Evolutionary conservation across 345 rosid species (phyloP).

Genomic region (Hirschfeldia incana): DNA sequence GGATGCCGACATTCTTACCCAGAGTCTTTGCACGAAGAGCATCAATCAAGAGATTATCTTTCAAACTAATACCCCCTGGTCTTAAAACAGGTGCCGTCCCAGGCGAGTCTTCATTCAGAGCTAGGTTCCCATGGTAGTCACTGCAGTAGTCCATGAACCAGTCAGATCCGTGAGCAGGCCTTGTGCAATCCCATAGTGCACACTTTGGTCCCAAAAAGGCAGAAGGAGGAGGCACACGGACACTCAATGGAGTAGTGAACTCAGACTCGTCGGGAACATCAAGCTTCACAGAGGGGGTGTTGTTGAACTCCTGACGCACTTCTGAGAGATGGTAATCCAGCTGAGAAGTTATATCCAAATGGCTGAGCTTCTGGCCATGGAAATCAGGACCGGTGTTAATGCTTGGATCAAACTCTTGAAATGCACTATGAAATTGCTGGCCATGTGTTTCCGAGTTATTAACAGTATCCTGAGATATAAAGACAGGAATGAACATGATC

Average conservation of each 20-base stretch:
- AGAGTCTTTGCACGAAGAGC: conserved; percentile 64
- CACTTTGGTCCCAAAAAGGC: conserved; percentile 88
- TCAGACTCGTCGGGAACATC: conserved; percentile 39
- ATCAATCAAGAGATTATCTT: conserved; percentile 64
- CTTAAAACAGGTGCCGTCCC: conserved; percentile 70
- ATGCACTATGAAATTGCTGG: conserved; percentile 32
- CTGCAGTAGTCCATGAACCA: conserved; percentile 70
- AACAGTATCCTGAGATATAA: conserved; percentile 47
- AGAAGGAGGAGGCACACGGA: conserved; percentile 69
- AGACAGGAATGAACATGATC: neutral
- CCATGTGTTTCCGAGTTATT: conserved; percentile 42
- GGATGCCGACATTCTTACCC: conserved; percentile 87
- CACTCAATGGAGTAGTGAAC: conserved; percentile 42
- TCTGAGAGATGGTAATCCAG: conserved; percentile 52
- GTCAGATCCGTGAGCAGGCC: conserved; percentile 74
- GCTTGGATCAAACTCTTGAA: conserved; percentile 52
- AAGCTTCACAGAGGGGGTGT: conserved; percentile 36
- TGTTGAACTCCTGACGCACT: conserved; percentile 48
- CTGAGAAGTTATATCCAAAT: conserved; percentile 49
- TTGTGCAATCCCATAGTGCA: conserved; percentile 89
- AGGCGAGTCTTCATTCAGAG: conserved; percentile 61
- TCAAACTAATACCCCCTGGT: conserved; percentile 71
- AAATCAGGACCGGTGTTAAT: conserved; percentile 36
- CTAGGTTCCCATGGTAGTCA: conserved; percentile 64
- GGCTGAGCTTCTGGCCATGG: conserved; percentile 38